Evolutionary conservation across 2,329 filamentous ascomycete species (phyloP).

Genomic region (Colletotrichum sp.): DNA sequence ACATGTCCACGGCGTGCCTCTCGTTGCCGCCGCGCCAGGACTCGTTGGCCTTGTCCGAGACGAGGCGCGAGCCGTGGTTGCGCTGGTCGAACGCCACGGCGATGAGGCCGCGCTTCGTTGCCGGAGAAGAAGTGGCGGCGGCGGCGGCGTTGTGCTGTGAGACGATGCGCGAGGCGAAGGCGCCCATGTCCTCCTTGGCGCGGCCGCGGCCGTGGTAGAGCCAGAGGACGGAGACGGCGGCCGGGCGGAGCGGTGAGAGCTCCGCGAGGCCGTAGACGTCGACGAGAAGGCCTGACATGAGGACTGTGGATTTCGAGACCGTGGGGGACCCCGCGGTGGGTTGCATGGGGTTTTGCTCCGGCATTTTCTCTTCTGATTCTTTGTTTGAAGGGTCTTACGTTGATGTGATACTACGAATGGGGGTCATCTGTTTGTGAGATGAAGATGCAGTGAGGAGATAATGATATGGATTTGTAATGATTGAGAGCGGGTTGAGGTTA

Average conservation of each 20-base stretch:
- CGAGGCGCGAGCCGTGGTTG: constrained; percentile 81
- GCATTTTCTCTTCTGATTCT: constrained; percentile 13
- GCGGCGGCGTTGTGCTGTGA: constrained; percentile 40
- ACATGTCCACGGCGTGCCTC: constrained; percentile 91
- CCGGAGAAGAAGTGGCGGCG: constrained; percentile 10
- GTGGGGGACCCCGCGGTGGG: constrained; percentile 39
- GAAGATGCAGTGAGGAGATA: not conserved
- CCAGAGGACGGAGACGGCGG: constrained; percentile 81
- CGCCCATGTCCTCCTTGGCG: constrained; percentile 75
- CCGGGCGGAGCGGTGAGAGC: constrained; percentile 51
- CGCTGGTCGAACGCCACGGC: constrained; percentile 89
- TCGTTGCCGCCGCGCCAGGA: constrained; percentile 82
- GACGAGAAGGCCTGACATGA: constrained; percentile 79
- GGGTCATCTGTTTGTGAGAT: not conserved
- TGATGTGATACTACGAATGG: not conserved
- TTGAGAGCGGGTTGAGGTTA: not conserved
- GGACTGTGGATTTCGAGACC: constrained; percentile 69
- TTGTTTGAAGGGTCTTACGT: not conserved
- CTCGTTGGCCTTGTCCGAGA: constrained; percentile 73
- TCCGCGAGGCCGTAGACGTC: constrained; percentile 84
- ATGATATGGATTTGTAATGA: not conserved
- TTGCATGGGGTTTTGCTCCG: constrained; percentile 25
- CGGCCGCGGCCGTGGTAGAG: constrained; percentile 82
- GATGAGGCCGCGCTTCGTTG: constrained; percentile 64
- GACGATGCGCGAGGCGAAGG: constrained; percentile 73